Percentiles rank a stretch among this genome's conserved stretches.
phyloP scores from a whole-genome alignment of 805 yeast species.

The Saccharomyces jurei region DNA sequence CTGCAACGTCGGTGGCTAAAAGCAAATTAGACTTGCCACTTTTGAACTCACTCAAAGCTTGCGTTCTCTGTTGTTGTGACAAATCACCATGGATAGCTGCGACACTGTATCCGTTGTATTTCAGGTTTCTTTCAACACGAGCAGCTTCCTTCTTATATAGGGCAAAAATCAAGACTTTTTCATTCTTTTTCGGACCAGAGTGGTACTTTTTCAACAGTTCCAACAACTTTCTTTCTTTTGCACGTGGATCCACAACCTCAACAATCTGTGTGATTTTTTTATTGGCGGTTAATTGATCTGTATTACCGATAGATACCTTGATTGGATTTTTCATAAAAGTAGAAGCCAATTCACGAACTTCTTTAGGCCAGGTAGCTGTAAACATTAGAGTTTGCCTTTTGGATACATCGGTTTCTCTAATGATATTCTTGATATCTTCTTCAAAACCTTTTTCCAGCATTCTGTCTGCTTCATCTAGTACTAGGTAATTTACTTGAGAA shows the following conservation, averaged over 20 bases:
- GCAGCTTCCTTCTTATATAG: constrained; percentile 94
- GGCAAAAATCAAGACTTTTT: constrained; percentile 86
- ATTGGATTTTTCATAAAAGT: constrained; percentile 81
- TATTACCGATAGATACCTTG: constrained; percentile 85
- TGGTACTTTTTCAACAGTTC: constrained; percentile 69
- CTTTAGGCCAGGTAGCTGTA: constrained; percentile 99
- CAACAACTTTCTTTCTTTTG: constrained; percentile 70
- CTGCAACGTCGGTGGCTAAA: constrained; percentile 97
- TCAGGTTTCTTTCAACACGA: constrained; percentile 71
- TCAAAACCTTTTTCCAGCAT: constrained; percentile 98
- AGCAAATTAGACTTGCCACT: constrained; percentile 64
- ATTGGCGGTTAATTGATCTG: constrained; percentile 91
- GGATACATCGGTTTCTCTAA: constrained; percentile 46
- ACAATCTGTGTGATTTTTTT: constrained; percentile 89
- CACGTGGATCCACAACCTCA: constrained; percentile 78
- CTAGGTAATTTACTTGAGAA: constrained; percentile 62
- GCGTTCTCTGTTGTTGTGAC: constrained; percentile 84
- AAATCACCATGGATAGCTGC: constrained; percentile 96
- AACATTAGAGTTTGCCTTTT: constrained; percentile 91
- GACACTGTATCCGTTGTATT: constrained; percentile 66
- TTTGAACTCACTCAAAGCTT: constrained; percentile 79
- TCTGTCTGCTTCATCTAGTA: constrained; percentile 96
- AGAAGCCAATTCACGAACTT: constrained; percentile 85
- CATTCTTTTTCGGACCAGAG: constrained; percentile 55
- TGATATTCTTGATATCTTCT: constrained; percentile 83